phyloP scores from a whole-genome alignment of 495 filamentous ascomycete genomes.

The Aspergillus ellipticus region DNA sequence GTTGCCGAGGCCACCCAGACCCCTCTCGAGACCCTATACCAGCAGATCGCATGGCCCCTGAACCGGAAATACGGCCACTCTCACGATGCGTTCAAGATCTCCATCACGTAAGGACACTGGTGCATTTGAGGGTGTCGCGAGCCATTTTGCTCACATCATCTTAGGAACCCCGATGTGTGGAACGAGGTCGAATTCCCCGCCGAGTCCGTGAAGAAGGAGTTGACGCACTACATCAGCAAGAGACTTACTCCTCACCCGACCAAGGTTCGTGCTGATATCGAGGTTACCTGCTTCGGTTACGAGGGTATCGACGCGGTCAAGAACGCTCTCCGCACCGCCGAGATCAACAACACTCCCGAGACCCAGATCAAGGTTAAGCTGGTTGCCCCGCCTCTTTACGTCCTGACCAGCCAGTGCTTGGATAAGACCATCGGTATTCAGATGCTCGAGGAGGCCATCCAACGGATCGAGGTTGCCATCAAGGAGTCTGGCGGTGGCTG shows the following conservation, averaged over 20 bases:
- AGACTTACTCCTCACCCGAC: conserved; percentile 94
- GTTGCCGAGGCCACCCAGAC: conserved; percentile 94
- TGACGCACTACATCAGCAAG: conserved; percentile 91
- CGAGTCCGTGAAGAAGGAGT: conserved; percentile 78
- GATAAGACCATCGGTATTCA: conserved; percentile 86
- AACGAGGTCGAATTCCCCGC: conserved; percentile 84
- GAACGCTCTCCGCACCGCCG: conserved; percentile 77
- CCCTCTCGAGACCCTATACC: conserved; percentile 88
- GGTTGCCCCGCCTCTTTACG: conserved; percentile 92
- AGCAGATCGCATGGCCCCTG: conserved; percentile 92
- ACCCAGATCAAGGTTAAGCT: conserved; percentile 96
- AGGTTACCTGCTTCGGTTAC: conserved; percentile 97
- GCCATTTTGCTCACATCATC: conserved; percentile 13
- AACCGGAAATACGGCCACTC: conserved; percentile 97
- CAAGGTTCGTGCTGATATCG: conserved; percentile 95
- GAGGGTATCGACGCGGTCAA: conserved; percentile 99
- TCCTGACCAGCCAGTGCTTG: conserved; percentile 86
- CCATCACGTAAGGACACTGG: conserved; percentile 73
- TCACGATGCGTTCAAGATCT: conserved; percentile 97
- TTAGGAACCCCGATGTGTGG: conserved; percentile 93
- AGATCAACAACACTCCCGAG: conserved; percentile 81
- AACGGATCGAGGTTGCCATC: conserved; percentile 76
- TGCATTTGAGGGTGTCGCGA: not conserved
- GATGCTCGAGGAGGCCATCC: conserved; percentile 81
- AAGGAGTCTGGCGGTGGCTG: conserved; percentile 68